Percentiles rank a stretch among this genome's conserved stretches.
Evolutionary conservation across 2,329 filamentous ascomycete species (phyloP).

Genomic region (Lecanicillium sp.): DNA sequence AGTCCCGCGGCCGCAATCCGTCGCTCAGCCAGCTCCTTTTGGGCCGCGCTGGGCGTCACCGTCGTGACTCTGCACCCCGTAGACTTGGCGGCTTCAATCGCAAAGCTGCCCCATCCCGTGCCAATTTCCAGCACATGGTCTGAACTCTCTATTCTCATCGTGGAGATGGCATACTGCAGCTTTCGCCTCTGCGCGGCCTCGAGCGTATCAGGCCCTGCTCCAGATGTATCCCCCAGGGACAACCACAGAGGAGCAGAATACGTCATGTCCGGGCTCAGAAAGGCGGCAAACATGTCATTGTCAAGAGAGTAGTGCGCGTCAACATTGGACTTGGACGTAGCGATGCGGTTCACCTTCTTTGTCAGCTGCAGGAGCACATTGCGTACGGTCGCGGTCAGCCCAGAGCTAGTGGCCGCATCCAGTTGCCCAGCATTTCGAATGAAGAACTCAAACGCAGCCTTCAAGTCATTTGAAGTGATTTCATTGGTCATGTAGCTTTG

Average conservation of each 20-base stretch:
- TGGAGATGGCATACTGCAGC: constrained; percentile 56
- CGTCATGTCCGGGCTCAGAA: constrained; percentile 66
- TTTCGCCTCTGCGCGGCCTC: constrained; percentile 63
- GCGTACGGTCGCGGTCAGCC: constrained; percentile 48
- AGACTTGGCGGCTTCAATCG: constrained; percentile 57
- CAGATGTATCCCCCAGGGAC: constrained; percentile 19
- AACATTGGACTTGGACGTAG: constrained; percentile 56
- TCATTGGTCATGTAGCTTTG: constrained; percentile 69
- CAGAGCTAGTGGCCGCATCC: constrained; percentile 51
- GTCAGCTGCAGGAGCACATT: constrained; percentile 50
- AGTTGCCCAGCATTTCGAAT: constrained; percentile 57
- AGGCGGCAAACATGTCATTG: constrained; percentile 69
- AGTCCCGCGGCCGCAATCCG: constrained; percentile 57
- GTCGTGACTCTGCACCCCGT: constrained; percentile 66
- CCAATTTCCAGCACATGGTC: constrained; percentile 71
- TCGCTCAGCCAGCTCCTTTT: constrained; percentile 59
- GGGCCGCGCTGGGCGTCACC: constrained; percentile 60
- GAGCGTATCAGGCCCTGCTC: constrained; percentile 50
- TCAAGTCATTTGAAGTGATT: constrained; percentile 52
- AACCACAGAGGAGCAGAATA: constrained; percentile 65
- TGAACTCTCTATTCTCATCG: constrained; percentile 51
- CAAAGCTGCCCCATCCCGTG: constrained; percentile 68
- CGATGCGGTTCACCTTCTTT: constrained; percentile 47
- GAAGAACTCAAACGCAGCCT: constrained; percentile 65
- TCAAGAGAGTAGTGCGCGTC: constrained; percentile 69